phyloP scores from a whole-genome alignment of 164 flowering plant genomes.

The Macadamia integrifolia region DNA sequence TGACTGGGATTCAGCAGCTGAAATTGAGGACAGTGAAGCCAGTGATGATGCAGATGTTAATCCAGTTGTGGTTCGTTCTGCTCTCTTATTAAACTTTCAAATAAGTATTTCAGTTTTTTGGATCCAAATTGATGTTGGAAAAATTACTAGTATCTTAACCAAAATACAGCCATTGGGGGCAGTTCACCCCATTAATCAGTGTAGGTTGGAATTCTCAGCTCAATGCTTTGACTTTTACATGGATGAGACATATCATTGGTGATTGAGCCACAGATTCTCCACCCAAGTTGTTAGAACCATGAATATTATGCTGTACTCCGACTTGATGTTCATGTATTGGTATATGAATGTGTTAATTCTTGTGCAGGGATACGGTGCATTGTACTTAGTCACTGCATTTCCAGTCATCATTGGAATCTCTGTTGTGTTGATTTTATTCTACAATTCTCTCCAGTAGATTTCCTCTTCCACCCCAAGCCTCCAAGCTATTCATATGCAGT shows the following conservation, averaged over 20 bases:
- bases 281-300: neutral
- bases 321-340: neutral
- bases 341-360: conserved; percentile 8
- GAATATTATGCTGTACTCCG: neutral
- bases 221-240: neutral
- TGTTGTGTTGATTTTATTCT: conserved; percentile 82
- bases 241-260: neutral
- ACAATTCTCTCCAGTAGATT: conserved; percentile 76
- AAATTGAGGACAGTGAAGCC: conserved; percentile 51
- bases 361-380: conserved; percentile 89
- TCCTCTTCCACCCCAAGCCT: neutral
- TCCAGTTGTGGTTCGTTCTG: conserved; percentile 57
- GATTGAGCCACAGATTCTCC: neutral
- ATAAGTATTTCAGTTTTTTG: neutral
- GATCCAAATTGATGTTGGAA: neutral
- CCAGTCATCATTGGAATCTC: conserved; percentile 85
- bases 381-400: conserved; percentile 79
- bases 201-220: neutral
- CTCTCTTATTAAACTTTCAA: neutral
- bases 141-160: too few species aligned
- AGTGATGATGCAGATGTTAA: conserved; percentile 65
- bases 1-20: conserved; percentile 96
- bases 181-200: neutral
- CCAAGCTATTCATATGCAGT: neutral
- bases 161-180: too few species aligned